These are phyloP conservation scores for Shiraia bambusicola DNA, from an alignment of 2,329 filamentous ascomycete genomes.

Conservation along the genomic window DNA sequence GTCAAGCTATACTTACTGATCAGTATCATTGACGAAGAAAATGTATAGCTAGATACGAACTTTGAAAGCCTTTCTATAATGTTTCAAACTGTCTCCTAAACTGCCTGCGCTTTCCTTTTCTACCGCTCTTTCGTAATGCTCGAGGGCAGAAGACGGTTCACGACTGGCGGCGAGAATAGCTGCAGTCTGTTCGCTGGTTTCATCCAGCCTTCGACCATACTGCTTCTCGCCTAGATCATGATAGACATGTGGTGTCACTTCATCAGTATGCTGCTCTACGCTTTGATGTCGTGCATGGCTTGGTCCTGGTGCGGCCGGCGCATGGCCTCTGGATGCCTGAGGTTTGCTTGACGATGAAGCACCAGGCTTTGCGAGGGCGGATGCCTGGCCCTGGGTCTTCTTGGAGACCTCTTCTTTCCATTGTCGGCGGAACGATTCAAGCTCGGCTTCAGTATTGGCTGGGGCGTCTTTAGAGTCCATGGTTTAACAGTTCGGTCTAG, in stretches of 20 bases:
- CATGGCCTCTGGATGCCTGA: constrained; percentile 26
- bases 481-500: constrained; percentile 13
- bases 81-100: constrained; percentile 80
- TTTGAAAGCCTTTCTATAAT: constrained; percentile 89
- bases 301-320: constrained; percentile 22
- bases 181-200: constrained; percentile 40
- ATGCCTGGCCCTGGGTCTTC: constrained; percentile 44
- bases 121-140: constrained; percentile 90
- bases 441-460: constrained; percentile 59
- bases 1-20: constrained; percentile 64
- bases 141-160: constrained; percentile 75
- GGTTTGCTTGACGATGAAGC: constrained; percentile 21
- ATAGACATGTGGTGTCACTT: constrained; percentile 45
- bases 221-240: constrained; percentile 52
- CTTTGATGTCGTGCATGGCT: constrained; percentile 30
- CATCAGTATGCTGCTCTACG: constrained; percentile 43
- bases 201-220: constrained; percentile 47
- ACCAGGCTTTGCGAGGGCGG: constrained; percentile 17
- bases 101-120: constrained; percentile 83
- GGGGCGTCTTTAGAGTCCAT: constrained; percentile 21
- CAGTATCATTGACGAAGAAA: constrained; percentile 1
- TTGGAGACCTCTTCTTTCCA: constrained; percentile 79
- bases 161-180: constrained; percentile 32
- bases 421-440: constrained; percentile 81
- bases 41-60: constrained; percentile 50